phyloP scores from a whole-genome alignment of 2,329 filamentous ascomycete species.

The Pseudocercospora ulei region DNA sequence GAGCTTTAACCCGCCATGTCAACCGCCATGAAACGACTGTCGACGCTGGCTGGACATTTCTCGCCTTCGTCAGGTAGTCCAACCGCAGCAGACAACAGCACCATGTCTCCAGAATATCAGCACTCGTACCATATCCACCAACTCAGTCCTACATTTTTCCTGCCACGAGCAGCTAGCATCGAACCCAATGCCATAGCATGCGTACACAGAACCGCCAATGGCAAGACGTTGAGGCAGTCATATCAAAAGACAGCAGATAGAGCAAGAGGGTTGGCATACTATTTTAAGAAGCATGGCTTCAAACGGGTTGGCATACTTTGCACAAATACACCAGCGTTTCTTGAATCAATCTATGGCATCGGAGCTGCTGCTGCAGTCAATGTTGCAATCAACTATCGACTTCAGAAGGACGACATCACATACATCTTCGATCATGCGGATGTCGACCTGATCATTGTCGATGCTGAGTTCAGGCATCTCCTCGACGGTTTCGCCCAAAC shows the following conservation, averaged over 20 bases:
- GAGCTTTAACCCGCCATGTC: conserved; percentile 46
- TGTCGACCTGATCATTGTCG: conserved; percentile 77
- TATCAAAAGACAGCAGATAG: conserved; percentile 80
- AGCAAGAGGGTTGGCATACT: conserved; percentile 79
- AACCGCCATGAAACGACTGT: conserved; percentile 52
- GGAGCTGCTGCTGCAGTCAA: conserved; percentile 70
- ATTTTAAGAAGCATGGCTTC: conserved; percentile 61
- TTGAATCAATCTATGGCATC: conserved; percentile 83
- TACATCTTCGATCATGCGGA: conserved; percentile 88
- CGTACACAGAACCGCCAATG: conserved; percentile 39
- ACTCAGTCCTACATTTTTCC: conserved; percentile 80
- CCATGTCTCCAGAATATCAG: conserved; percentile 25
- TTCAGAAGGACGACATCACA: conserved; percentile 74
- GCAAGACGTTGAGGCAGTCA: conserved; percentile 60
- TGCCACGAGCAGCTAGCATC: conserved; percentile 75
- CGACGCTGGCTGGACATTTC: conserved; percentile 44
- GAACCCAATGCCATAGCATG: conserved; percentile 56
- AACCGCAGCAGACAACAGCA: conserved; percentile 23
- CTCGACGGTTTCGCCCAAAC: conserved; percentile 55
- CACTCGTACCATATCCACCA: conserved; percentile 57
- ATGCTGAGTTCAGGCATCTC: conserved; percentile 65
- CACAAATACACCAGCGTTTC: conserved; percentile 88
- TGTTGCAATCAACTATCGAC: conserved; percentile 61
- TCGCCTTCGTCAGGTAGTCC: conserved; percentile 32
- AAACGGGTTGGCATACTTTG: conserved; percentile 74